Conservation (phyloP, 106 monocot genomes). For the Alisma plantagoaquatica region DNA sequence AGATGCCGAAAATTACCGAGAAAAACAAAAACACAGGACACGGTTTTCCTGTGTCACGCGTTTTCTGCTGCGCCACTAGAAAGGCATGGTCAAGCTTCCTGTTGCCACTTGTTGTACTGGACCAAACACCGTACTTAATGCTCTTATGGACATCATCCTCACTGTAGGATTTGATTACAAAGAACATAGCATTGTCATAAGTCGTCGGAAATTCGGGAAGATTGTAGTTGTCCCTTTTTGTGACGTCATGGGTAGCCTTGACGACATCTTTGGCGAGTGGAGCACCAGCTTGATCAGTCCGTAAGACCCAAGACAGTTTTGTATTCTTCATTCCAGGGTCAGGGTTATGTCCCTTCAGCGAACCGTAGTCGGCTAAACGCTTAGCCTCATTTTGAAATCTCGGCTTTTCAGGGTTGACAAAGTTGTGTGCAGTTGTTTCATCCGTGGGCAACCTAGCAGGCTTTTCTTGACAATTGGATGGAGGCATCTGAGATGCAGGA, state of each 20-base stretch:
- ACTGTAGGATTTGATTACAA: constrained; percentile 32
- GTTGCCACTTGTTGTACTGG: constrained; percentile 25
- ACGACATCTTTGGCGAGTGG: background rate
- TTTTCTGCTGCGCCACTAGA: constrained; percentile 14
- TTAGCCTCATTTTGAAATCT: constrained; percentile 23
- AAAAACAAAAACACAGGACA: constrained; percentile 24
- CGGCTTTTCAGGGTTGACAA: constrained; percentile 21
- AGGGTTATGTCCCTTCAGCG: constrained; percentile 42
- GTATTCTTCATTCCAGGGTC: constrained; percentile 40
- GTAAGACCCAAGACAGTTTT: background rate
- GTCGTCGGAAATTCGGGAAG: constrained; percentile 45
- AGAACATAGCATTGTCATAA: constrained; percentile 21
- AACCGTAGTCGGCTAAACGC: constrained; percentile 20
- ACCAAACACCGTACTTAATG: constrained; percentile 30
- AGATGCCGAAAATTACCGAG: constrained; percentile 11
- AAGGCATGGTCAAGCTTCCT: constrained; percentile 23
- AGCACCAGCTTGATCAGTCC: constrained; percentile 5
- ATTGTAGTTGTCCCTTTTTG: constrained; percentile 46
- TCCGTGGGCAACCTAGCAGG: constrained; percentile 13
- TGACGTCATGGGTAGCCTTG: background rate
- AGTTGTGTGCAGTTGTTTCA: constrained; percentile 21
- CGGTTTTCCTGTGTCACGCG: constrained; percentile 9
- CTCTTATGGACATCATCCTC: constrained; percentile 36
- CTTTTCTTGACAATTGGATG: constrained; percentile 22
- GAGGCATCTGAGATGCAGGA: constrained; percentile 25